Percentiles rank a stretch among this genome's conserved stretches.
Evolutionary conservation across 805 yeast species (phyloP).

Genomic region (Myxozyma melibiosi): DNA sequence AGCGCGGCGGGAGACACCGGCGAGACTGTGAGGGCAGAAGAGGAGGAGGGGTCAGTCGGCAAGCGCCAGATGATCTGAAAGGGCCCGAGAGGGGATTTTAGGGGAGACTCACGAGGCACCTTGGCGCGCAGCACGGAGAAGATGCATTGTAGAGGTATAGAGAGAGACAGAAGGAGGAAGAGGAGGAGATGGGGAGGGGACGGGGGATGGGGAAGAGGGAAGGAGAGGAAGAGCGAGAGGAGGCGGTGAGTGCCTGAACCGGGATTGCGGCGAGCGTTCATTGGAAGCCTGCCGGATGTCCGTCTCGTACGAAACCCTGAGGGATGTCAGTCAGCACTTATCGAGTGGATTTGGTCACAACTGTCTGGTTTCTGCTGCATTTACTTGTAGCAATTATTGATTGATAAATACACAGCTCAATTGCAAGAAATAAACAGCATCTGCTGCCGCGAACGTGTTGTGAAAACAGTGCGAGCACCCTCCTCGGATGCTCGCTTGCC

Average conservation of each 20-base stretch:
- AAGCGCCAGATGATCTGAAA: too few species aligned
- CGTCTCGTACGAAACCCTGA: constrained; percentile 2
- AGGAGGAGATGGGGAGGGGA: not conserved
- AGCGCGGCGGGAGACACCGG: constrained; percentile 13
- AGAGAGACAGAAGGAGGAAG: not conserved
- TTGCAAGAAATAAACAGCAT: too few species aligned
- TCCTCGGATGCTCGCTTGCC: too few species aligned
- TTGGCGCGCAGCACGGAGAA: constrained; percentile 8
- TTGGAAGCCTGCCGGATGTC: constrained; percentile 10
- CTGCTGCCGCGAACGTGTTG: too few species aligned
- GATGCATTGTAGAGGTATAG: not conserved
- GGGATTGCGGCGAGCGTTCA: constrained; percentile 1
- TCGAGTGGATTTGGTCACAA: too few species aligned
- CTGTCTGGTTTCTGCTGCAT: too few species aligned
- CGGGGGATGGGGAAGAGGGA: not conserved
- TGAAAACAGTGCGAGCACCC: too few species aligned
- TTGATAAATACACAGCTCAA: too few species aligned
- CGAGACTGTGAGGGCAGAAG: not conserved
- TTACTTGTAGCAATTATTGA: too few species aligned
- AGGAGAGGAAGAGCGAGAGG: not conserved
- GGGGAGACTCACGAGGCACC: constrained; percentile 6
- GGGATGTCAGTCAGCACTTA: too few species aligned
- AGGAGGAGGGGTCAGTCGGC: not conserved
- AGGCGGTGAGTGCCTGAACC: not conserved
- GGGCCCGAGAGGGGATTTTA: constrained; percentile 45